phyloP scores from a whole-genome alignment of 2,329 filamentous ascomycete genomes.

The Atkinsonella texensis region DNA sequence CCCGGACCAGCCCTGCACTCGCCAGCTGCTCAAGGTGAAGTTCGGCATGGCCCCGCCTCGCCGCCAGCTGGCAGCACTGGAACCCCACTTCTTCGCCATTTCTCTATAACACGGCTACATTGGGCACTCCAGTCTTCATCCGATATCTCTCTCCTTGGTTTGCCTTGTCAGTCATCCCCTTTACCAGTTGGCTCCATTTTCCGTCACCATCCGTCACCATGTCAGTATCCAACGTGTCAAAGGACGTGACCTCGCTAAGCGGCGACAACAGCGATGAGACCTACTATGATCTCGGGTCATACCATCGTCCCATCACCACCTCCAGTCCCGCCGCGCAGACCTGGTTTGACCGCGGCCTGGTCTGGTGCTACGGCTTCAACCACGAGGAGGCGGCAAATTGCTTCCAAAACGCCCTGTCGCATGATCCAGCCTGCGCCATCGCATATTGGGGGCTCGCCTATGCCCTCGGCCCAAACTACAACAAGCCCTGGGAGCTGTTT shows the following conservation, averaged over 20 bases:
- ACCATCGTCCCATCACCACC: slow-evolving; percentile 43
- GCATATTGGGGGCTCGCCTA: slow-evolving; percentile 63
- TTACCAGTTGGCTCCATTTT: background rate
- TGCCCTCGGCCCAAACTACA: slow-evolving; percentile 60
- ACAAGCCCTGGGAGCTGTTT: slow-evolving; percentile 67
- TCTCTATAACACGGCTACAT: background rate
- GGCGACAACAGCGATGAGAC: slow-evolving; percentile 18
- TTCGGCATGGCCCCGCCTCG: too few species aligned
- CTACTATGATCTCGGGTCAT: slow-evolving; percentile 52
- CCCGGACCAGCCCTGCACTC: too few species aligned
- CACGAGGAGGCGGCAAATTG: slow-evolving; percentile 58
- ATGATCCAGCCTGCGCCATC: slow-evolving; percentile 45
- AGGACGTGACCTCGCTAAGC: background rate
- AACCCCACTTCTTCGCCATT: background rate
- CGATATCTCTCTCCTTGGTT: background rate
- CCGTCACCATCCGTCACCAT: background rate
- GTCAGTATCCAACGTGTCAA: background rate
- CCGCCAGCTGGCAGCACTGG: too few species aligned
- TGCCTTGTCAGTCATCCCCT: background rate
- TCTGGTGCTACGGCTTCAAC: slow-evolving; percentile 67
- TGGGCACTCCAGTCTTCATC: background rate
- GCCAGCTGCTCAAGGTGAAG: too few species aligned
- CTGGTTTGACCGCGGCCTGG: slow-evolving; percentile 63
- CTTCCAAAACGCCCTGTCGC: slow-evolving; percentile 45
- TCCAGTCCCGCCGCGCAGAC: slow-evolving; percentile 36